A percentile compares a stretch with the other conserved stretches of the same genome.
phyloP scores from a whole-genome alignment of 306 rosid genomes.

The Abrus precatorius region DNA sequence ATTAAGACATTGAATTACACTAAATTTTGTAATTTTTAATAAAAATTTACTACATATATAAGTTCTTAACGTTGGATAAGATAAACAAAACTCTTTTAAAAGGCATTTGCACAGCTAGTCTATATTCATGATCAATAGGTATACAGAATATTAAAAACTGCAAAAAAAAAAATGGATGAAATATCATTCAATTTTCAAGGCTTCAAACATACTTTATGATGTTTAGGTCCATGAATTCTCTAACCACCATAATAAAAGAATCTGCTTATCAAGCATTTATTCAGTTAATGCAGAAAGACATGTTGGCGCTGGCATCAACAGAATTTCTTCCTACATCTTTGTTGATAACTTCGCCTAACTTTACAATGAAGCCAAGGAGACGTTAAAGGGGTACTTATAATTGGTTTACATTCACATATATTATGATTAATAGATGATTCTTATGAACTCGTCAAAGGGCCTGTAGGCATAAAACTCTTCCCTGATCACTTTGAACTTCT shows the following conservation, averaged over 20 bases:
- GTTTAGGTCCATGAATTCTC: slow-evolving; percentile 29
- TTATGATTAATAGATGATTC: not conserved
- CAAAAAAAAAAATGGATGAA: slow-evolving; percentile 32
- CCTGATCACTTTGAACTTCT: not conserved
- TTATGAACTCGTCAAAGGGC: not conserved
- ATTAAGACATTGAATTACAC: too few relatives aligned
- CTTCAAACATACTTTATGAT: slow-evolving; percentile 11
- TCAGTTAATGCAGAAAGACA: slow-evolving; percentile 34
- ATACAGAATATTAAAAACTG: slow-evolving; percentile 34
- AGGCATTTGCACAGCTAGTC: slow-evolving; percentile 41
- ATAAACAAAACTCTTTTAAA: not conserved
- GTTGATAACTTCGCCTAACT: not conserved
- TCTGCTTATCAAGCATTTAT: slow-evolving; percentile 29
- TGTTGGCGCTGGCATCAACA: slow-evolving; percentile 40
- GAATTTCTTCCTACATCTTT: slow-evolving; percentile 21
- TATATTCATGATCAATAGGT: slow-evolving; percentile 37
- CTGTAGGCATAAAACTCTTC: not conserved
- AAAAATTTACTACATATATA: too few relatives aligned
- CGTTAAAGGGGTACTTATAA: not conserved
- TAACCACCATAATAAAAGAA: slow-evolving; percentile 38
- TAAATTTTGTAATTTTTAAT: too few relatives aligned
- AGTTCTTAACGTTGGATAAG: too few relatives aligned
- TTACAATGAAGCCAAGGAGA: not conserved
- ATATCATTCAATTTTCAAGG: not conserved
- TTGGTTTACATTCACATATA: not conserved